phyloP scores from a whole-genome alignment of 2,329 filamentous ascomycete species.

The Biscogniauxia marginata region DNA sequence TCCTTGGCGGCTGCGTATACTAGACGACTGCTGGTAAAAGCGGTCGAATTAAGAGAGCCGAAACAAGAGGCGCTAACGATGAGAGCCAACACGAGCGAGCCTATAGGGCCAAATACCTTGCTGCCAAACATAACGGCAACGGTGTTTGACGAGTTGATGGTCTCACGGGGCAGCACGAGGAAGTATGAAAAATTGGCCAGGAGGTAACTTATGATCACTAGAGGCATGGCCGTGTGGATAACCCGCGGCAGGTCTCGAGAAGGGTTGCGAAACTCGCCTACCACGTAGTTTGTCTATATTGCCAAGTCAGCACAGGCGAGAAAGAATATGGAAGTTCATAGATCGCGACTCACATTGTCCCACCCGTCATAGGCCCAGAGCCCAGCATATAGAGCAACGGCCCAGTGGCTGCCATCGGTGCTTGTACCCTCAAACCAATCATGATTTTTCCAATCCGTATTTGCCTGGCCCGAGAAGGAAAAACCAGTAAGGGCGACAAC shows the following conservation, averaged over 20 bases:
- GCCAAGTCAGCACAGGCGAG: constrained; percentile 26
- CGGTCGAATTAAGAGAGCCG: constrained; percentile 89
- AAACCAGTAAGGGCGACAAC: constrained; percentile 85
- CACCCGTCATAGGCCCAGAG: constrained; percentile 98
- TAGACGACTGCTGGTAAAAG: constrained; percentile 87
- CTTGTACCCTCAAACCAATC: constrained; percentile 89
- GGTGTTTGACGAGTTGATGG: constrained; percentile 86
- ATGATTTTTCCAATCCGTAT: constrained; percentile 80
- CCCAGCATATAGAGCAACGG: constrained; percentile 90
- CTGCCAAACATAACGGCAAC: constrained; percentile 92
- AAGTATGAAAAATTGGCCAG: constrained; percentile 93
- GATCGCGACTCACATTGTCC: constrained; percentile 77
- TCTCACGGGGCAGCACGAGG: constrained; percentile 77
- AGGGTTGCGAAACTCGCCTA: constrained; percentile 93
- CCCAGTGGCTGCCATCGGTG: constrained; percentile 79
- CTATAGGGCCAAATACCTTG: constrained; percentile 83
- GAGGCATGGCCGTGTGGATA: constrained; percentile 93
- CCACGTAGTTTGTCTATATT: constrained; percentile 90
- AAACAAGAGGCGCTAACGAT: constrained; percentile 91
- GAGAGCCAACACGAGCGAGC: constrained; percentile 80
- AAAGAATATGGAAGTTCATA: background rate
- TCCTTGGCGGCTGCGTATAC: constrained; percentile 95
- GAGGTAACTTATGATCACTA: constrained; percentile 88
- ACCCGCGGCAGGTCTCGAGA: constrained; percentile 86
- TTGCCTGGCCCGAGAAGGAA: constrained; percentile 72